Conservation (phyloP, 345 rosid genomes). For the Anastatica hierochuntica region DNA sequence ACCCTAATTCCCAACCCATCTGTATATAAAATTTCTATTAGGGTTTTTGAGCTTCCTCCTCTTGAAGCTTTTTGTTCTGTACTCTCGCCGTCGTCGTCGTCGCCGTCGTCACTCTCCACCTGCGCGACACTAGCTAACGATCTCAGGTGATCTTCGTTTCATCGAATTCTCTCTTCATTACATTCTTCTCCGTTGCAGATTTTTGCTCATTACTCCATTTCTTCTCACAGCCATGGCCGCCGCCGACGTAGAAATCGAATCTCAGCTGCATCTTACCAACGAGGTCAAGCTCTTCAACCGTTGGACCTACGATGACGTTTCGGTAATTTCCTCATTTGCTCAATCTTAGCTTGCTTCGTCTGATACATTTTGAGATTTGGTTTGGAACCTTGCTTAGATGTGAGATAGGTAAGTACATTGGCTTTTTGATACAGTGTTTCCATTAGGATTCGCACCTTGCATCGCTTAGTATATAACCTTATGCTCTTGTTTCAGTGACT, state of each 20-base stretch:
- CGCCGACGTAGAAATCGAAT: conserved; percentile 18
- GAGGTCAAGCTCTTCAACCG: conserved; percentile 75
- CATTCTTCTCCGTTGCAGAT: neutral
- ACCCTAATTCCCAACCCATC: neutral
- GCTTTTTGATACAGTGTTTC: too few species aligned
- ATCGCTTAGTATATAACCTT: neutral
- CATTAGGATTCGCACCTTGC: neutral
- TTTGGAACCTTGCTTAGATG: neutral
- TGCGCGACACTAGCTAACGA: conserved; percentile 19
- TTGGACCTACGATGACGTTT: conserved; percentile 61
- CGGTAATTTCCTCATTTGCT: conserved; percentile 24
- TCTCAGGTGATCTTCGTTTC: conserved; percentile 19
- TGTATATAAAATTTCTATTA: conserved; percentile 7
- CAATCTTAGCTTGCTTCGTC: neutral
- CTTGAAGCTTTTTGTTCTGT: neutral
- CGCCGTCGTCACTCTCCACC: conserved; percentile 18
- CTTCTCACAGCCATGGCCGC: conserved; percentile 24
- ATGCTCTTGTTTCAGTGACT: neutral
- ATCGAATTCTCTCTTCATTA: neutral
- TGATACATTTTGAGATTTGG: neutral
- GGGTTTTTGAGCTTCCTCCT: conserved; percentile 12
- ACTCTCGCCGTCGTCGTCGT: too few species aligned
- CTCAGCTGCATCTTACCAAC: conserved; percentile 25
- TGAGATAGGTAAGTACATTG: too few species aligned
- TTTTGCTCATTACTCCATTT: conserved; percentile 6